Base-by-base conservation (phyloP, 202 grass and related monocot genomes). In the Schoenoplectus tabernaemontani region DNA sequence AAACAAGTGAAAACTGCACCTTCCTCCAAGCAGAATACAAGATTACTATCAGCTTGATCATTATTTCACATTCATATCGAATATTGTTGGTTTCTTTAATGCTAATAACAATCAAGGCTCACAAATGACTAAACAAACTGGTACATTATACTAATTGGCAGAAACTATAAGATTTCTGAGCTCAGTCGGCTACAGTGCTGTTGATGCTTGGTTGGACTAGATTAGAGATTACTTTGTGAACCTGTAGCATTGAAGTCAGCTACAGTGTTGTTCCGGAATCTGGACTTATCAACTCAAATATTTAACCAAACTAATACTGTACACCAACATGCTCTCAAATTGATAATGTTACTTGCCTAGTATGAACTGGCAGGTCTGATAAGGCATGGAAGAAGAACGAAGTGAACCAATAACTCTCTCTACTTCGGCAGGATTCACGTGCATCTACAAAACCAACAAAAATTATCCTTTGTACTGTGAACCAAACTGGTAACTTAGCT, bases 311-410 rank as follows among this genome's bases (percentile, higher is more conserved):
- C 24, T 54, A 57, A 41, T 76, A 9, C 51, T 51, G 32, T 39
- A 53, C 39, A 17, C 47, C 58, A 43, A 47, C 59, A 17, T 64
- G 34, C 20, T 4, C 78, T 36, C 15, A 74, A 69, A n/a, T 60
- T 48, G 30, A 32, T 33, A 79, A 81, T 19, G 87, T 4, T 73
- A 64, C 81, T 58, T 93, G 93, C 95, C 95, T 69, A 98, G 89
- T 82, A 98, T 94, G 85, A 94, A 98, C 54, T 83, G 84, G 89
- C 95, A 98, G 32, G 88, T 74, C 69, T 92, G 89, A 82, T 94
- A 98, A 79, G 91, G 95, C 95, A 98, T 94, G 15, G 85, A 77
- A 84, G 95, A 94, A 22, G 76, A 90, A 82, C 86, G 89, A 77
- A 98, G 64, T 26, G 89, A 87, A 51, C 80, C 59, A 54, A 98